phyloP scores from a whole-genome alignment of 805 yeast species.

The Kazachstania africana region DNA sequence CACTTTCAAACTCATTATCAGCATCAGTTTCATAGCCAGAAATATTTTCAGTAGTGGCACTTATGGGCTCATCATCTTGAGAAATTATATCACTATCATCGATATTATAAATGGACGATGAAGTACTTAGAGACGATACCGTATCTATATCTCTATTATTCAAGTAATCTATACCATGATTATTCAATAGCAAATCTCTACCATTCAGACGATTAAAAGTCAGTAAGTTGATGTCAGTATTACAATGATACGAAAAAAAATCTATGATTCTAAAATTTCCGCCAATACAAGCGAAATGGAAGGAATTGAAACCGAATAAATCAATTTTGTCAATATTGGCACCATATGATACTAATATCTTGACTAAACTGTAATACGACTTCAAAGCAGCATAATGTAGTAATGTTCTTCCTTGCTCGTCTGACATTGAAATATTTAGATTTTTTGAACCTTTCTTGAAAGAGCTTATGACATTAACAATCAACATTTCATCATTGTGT shows the following conservation, averaged over 20 bases:
- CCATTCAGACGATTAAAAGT: constrained; percentile 41
- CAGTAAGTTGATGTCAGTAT: constrained; percentile 43
- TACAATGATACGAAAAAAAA: constrained; percentile 44
- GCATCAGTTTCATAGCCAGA: constrained; percentile 2
- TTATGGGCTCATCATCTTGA: not conserved
- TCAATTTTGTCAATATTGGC: constrained; percentile 65
- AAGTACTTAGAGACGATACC: not conserved
- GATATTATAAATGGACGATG: not conserved
- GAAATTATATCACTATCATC: not conserved
- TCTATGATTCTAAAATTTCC: constrained; percentile 61
- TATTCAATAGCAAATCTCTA: constrained; percentile 19
- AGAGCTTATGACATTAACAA: constrained; percentile 45
- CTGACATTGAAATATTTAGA: constrained; percentile 45
- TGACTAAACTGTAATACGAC: constrained; percentile 56
- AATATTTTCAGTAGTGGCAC: too few relatives aligned
- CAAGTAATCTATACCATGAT: constrained; percentile 15
- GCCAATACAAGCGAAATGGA: constrained; percentile 69
- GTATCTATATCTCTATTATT: not conserved
- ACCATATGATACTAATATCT: constrained; percentile 49
- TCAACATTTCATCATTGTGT: constrained; percentile 31
- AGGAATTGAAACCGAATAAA: constrained; percentile 69
- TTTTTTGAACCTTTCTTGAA: constrained; percentile 29
- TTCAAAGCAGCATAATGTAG: constrained; percentile 72
- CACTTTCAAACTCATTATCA: not conserved
- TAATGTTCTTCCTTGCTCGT: constrained; percentile 73